A percentile compares a stretch with the other conserved stretches of the same genome.
Conservation (phyloP, 2,329 filamentous ascomycete genomes). For the Ophiostoma tasmaniense region DNA sequence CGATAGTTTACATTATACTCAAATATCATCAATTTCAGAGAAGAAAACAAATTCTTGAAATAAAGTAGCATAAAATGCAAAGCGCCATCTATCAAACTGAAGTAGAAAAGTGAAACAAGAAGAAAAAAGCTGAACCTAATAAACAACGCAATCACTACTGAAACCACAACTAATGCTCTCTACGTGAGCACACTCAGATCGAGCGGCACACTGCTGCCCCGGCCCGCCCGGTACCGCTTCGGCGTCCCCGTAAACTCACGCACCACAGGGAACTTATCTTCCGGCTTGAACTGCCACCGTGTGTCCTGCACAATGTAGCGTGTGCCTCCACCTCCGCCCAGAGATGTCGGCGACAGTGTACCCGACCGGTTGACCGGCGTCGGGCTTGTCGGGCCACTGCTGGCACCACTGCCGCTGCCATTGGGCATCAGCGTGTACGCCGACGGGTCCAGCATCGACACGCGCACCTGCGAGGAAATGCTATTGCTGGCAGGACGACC, state of each 20-base stretch:
- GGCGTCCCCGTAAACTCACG: conserved; percentile 66
- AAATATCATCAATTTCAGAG: too few relatives aligned
- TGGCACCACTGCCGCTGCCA: conserved; percentile 38
- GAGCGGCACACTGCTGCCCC: conserved; percentile 87
- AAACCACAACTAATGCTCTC: too few relatives aligned
- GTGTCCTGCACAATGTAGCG: conserved; percentile 61
- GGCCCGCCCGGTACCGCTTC: conserved; percentile 78
- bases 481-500: conserved; percentile 29
- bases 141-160: neutral
- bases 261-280: conserved; percentile 74
- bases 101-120: neutral
- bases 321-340: conserved; percentile 20
- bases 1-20: neutral
- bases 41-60: too few relatives aligned
- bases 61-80: neutral
- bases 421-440: conserved; percentile 65
- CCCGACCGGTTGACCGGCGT: conserved; percentile 28
- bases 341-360: conserved; percentile 21
- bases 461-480: conserved; percentile 39
- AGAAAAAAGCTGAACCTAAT: neutral
- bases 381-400: conserved; percentile 33
- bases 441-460: conserved; percentile 63
- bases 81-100: conserved; percentile 3
- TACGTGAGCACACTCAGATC: conserved; percentile 50
- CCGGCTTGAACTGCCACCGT: conserved; percentile 81